Evolutionary conservation across 768 basidiomycete species (phyloP).

Genomic region (Tulasnella sp.): DNA sequence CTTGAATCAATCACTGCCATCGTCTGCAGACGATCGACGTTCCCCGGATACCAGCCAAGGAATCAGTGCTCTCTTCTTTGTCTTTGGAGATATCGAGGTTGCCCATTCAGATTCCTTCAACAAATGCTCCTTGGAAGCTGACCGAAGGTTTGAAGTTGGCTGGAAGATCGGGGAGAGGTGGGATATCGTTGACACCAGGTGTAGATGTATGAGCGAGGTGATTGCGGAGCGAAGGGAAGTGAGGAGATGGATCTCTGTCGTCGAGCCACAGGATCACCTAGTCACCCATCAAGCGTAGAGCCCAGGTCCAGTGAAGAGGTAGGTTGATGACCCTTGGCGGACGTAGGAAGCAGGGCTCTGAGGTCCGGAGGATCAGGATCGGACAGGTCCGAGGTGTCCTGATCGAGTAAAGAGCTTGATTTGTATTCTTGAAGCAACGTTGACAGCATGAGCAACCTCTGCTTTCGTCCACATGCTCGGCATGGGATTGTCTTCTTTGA

Average conservation of each 20-base stretch:
- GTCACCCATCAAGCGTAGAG: not conserved
- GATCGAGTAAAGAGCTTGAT: too few relatives aligned
- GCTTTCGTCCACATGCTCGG: not conserved
- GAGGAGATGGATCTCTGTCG: conserved; percentile 8
- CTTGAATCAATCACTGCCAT: too few relatives aligned
- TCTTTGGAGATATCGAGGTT: too few relatives aligned
- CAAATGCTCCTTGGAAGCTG: too few relatives aligned
- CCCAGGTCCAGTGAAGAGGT: too few relatives aligned
- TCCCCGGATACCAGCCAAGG: too few relatives aligned
- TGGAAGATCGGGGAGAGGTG: not conserved
- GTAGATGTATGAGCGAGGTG: conserved; percentile 8
- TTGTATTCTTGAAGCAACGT: not conserved
- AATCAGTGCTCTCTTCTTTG: too few relatives aligned
- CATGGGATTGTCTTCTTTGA: not conserved
- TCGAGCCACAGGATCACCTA: not conserved
- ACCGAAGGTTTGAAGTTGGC: not conserved
- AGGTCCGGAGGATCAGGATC: conserved; percentile 11
- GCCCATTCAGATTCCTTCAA: too few relatives aligned
- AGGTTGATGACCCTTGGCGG: not conserved
- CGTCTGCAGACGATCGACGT: too few relatives aligned
- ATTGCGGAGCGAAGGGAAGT: too few relatives aligned
- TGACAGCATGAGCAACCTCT: not conserved
- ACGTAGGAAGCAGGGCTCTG: conserved; percentile 6
- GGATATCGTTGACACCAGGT: conserved; percentile 7
- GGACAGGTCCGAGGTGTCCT: not conserved